Evolutionary conservation across 495 filamentous ascomycete species (phyloP), one percentile per base, ranked within the genome.

Genomic region (Hypoxylon fuscum): DNA sequence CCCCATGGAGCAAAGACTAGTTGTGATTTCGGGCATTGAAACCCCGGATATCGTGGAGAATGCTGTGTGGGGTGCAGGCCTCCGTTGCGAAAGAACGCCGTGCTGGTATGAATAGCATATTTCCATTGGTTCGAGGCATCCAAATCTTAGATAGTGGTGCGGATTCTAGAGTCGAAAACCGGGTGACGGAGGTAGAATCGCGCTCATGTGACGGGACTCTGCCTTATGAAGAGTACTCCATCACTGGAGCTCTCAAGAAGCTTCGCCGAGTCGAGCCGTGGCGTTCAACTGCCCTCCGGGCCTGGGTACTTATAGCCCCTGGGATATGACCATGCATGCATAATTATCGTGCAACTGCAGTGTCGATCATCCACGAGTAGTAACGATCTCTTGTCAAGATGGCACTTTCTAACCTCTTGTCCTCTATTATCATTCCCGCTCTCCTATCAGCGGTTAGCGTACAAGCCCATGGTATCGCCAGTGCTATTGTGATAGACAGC

Each of bases 401-500:
- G 68, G 58, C 62, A 41, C 35, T 38, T 9, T 48, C 53, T 2
- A 53, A 11, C 35, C 20, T 59, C 32, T 21, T 64, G 3, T 23
- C 51, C 10, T 51, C 55, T 20, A 46, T 62, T n/a, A 20, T 73
- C 15, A 32, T 64, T 31, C 45, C 64, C 8, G 31, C 37, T n/a
- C 23, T 71, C 0, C 52, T 73, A 40, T 65, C 60, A 7, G 63
- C 63, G 3, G 54, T 50, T 17, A 20, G 47, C 14, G 66, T 62
- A 40, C 38, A 51, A 38, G 68, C 63, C 27, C 68, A 73, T 34
- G 68, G 68, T 17, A 71, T 71, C 38, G 71, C 68, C 1, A 71
- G 59, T 27, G 68, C 71, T 1, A 31, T 71, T 3, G 66, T 71
- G 10, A 47, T 68, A 32, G 68, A 62, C 14, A 61, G 66, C 11